Evolutionary conservation across 345 rosid genomes (phyloP).

Genomic region (Eucalyptus sp.): DNA sequence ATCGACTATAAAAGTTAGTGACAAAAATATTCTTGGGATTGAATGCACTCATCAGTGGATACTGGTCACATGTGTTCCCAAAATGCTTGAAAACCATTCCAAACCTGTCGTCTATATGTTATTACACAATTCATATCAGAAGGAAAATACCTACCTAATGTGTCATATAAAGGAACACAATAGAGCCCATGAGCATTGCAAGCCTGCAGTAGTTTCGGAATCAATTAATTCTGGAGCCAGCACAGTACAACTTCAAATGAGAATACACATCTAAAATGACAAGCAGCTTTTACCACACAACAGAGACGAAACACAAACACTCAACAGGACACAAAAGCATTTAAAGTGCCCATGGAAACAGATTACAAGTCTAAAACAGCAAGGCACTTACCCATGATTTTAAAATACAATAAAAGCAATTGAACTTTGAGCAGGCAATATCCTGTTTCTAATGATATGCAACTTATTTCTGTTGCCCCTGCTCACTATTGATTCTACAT

Average conservation of each 20-base stretch:
- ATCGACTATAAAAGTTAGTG: background rate
- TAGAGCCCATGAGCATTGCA: slow-evolving; percentile 96
- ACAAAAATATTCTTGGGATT: background rate
- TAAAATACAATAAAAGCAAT: background rate
- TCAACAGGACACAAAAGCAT: background rate
- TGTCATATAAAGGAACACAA: slow-evolving; percentile 96
- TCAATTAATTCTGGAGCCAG: background rate
- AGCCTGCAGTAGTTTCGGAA: slow-evolving; percentile 46
- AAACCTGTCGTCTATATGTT: background rate
- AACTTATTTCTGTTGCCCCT: background rate
- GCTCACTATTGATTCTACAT: background rate
- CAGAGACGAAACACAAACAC: background rate
- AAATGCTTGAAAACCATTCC: background rate
- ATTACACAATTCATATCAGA: background rate
- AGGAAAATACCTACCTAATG: slow-evolving; percentile 53
- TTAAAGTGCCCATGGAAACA: background rate
- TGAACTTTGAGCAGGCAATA: background rate
- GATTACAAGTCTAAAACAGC: background rate
- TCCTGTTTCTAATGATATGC: background rate
- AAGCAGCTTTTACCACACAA: background rate
- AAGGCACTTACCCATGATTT: background rate
- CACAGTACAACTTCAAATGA: background rate
- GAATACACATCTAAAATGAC: background rate
- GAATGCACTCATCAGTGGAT: background rate
- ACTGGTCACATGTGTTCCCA: background rate